phyloP scores from a whole-genome alignment of 2,329 filamentous ascomycete genomes.

The Capronia coronata region DNA sequence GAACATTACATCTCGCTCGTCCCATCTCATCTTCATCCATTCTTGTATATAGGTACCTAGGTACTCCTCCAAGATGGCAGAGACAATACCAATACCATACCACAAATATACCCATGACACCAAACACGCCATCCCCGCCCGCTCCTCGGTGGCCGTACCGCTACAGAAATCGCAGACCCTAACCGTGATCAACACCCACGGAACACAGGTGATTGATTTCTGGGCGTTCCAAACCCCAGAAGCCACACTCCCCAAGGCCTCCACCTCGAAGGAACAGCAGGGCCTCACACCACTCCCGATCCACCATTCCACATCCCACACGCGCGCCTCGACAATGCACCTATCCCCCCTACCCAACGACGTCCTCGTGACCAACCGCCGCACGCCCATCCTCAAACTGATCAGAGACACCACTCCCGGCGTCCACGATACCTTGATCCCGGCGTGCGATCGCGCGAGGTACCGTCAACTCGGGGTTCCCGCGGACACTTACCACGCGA shows the following conservation, averaged over 20 bases:
- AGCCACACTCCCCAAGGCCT: too few species aligned
- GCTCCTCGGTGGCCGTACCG: conserved; percentile 38
- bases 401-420: conserved; percentile 36
- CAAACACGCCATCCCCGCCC: conserved; percentile 36
- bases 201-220: conserved; percentile 47
- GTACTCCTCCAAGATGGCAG: too few species aligned
- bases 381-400: conserved; percentile 36
- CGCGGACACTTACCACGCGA: conserved; percentile 34
- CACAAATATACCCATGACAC: conserved; percentile 5
- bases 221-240: conserved; percentile 39
- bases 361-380: conserved; percentile 34
- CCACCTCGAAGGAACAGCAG: too few species aligned
- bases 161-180: conserved; percentile 37
- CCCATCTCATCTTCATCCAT: too few species aligned
- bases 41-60: neutral
- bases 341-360: conserved; percentile 32
- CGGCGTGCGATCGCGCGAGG: conserved; percentile 37
- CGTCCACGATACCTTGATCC: conserved; percentile 39
- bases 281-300: too few species aligned
- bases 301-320: conserved; percentile 38
- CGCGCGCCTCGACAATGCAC: conserved; percentile 32
- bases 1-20: too few species aligned
- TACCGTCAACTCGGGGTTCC: conserved; percentile 36
- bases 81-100: too few species aligned
- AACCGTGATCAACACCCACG: conserved; percentile 44